Percentiles rank a stretch among this genome's conserved stretches.
Conservation (phyloP, 768 basidiomycete genomes). For the Termitomyces sp. region DNA sequence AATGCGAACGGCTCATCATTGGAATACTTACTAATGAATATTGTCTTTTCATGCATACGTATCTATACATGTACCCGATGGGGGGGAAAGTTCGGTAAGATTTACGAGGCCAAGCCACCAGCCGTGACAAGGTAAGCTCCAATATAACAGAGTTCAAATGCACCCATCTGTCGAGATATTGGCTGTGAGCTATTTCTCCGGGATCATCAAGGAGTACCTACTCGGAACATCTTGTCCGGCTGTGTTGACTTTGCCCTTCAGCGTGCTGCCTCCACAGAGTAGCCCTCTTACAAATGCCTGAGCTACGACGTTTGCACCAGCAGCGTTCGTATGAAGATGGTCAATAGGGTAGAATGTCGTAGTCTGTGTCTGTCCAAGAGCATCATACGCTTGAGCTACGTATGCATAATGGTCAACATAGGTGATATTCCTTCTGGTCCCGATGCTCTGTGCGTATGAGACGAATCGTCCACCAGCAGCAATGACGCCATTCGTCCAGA, state of each 20-base stretch:
- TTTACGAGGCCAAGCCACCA: not conserved
- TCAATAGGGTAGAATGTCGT: conserved; percentile 39
- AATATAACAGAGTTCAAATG: not conserved
- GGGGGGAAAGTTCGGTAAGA: not conserved
- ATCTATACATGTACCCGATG: not conserved
- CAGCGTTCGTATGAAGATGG: conserved; percentile 38
- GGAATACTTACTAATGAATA: too few relatives aligned
- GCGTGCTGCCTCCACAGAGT: conserved; percentile 30
- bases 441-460: conserved; percentile 35
- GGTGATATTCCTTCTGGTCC: conserved; percentile 27
- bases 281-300: conserved; percentile 41
- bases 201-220: not conserved
- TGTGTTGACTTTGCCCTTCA: conserved; percentile 18
- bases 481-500: conserved; percentile 32
- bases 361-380: conserved; percentile 30
- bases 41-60: not conserved
- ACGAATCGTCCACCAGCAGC: conserved; percentile 37
- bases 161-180: not conserved
- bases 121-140: not conserved
- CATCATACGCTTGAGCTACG: conserved; percentile 35
- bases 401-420: conserved; percentile 45
- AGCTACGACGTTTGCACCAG: conserved; percentile 42
- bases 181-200: not conserved
- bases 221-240: not conserved
- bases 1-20: too few relatives aligned